Evolutionary conservation across 148 eudicot species (phyloP).

Genomic region (Pharnaceum exiguum): DNA sequence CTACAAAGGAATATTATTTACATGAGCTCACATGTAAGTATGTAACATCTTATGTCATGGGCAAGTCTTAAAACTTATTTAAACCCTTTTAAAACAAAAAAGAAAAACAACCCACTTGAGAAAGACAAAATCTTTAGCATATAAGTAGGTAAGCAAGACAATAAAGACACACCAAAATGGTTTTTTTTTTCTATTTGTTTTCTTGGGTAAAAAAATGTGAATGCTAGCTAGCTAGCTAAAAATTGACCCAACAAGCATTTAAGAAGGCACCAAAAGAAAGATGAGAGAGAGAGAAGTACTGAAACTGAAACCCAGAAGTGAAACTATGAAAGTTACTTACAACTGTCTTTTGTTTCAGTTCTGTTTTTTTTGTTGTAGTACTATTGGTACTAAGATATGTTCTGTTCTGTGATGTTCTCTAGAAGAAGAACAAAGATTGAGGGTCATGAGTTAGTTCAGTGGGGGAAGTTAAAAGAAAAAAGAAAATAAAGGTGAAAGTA

Average conservation of each 20-base stretch:
- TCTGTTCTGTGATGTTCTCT: neutral
- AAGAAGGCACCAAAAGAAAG: slow-evolving; percentile 14
- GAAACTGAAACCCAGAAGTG: slow-evolving; percentile 26
- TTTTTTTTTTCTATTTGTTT: slow-evolving; percentile 10
- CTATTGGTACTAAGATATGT: too few species aligned
- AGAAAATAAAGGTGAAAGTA: too few species aligned
- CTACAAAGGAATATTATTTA: too few species aligned
- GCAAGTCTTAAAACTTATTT: too few species aligned
- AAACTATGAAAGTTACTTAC: slow-evolving; percentile 13
- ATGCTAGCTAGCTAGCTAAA: slow-evolving; percentile 7
- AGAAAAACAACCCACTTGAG: too few species aligned
- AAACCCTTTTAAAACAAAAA: neutral
- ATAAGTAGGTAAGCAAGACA: neutral
- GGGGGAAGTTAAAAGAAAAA: neutral
- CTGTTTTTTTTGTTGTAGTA: neutral
- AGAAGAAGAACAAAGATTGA: neutral
- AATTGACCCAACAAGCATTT: slow-evolving; percentile 21
- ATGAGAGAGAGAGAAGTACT: neutral
- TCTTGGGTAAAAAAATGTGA: slow-evolving; percentile 7
- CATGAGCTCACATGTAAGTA: slow-evolving; percentile 9
- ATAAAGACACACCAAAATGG: neutral
- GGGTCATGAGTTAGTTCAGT: neutral
- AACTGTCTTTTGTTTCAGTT: neutral
- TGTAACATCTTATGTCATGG: slow-evolving; percentile 19
- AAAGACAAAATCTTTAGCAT: neutral